A percentile compares a stretch with the other conserved stretches of the same genome.
Evolutionary conservation across 805 yeast genomes (phyloP).

Genomic region (Cyberlindnera suaveolens): DNA sequence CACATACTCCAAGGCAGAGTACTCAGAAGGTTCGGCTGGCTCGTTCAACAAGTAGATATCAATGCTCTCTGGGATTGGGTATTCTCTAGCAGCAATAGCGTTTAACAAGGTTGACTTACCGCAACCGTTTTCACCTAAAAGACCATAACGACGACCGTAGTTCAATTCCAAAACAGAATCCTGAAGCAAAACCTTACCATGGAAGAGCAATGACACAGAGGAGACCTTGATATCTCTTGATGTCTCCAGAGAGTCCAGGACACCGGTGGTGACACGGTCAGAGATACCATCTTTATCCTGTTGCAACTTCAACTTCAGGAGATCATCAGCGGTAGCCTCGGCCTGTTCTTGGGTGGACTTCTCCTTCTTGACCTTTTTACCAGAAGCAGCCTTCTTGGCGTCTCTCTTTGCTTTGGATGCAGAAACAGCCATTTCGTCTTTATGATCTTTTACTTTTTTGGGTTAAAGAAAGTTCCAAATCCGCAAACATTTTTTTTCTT

Average conservation of each 20-base stretch:
- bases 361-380: slow-evolving; percentile 58
- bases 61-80: slow-evolving; percentile 86
- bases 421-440: slow-evolving; percentile 36
- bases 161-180: slow-evolving; percentile 90
- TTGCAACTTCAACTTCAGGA: slow-evolving; percentile 85
- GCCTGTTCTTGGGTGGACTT: slow-evolving; percentile 34
- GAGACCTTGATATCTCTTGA: slow-evolving; percentile 92
- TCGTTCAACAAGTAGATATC: slow-evolving; percentile 93
- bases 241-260: slow-evolving; percentile 78
- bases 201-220: slow-evolving; percentile 88
- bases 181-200: slow-evolving; percentile 93
- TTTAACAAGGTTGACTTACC: slow-evolving; percentile 95
- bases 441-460: neutral
- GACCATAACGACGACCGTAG: slow-evolving; percentile 96
- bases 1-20: slow-evolving; percentile 90
- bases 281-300: slow-evolving; percentile 91
- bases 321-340: slow-evolving; percentile 58
- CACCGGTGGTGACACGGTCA: slow-evolving; percentile 98
- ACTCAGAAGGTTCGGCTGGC: slow-evolving; percentile 94
- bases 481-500: neutral
- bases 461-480: neutral
- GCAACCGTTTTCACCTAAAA: slow-evolving; percentile 97
- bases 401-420: slow-evolving; percentile 98
- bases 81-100: slow-evolving; percentile 93
- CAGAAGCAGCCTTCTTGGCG: slow-evolving; percentile 88